Conservation (phyloP, 1,139 yeast species). For the Magnusiomyces ingens region DNA sequence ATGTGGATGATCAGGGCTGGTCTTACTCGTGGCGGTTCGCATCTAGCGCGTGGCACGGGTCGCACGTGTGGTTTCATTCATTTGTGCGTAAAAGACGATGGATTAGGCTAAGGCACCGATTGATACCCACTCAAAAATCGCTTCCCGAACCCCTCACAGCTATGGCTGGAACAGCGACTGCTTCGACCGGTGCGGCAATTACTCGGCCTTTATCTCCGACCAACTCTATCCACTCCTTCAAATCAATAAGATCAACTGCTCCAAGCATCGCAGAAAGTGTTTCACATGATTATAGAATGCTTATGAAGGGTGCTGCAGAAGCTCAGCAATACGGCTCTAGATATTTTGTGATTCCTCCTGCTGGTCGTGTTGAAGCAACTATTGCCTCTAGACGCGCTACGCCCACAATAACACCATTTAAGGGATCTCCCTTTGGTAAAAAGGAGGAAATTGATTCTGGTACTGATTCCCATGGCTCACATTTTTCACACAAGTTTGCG, state of each 20-base stretch:
- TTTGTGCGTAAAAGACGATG: slow-evolving; percentile 39
- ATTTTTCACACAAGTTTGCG: not conserved
- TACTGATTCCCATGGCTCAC: too few relatives aligned
- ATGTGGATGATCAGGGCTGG: slow-evolving; percentile 79
- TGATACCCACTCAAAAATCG: not conserved
- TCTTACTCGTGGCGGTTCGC: slow-evolving; percentile 44
- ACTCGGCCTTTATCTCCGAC: not conserved
- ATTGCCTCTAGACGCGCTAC: not conserved
- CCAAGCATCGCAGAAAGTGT: not conserved
- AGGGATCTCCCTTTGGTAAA: not conserved
- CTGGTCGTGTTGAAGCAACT: slow-evolving; percentile 9
- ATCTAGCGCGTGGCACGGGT: slow-evolving; percentile 35
- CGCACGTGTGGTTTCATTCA: slow-evolving; percentile 35
- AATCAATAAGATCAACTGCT: not conserved
- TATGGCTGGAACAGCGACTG: not conserved
- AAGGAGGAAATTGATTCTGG: too few relatives aligned
- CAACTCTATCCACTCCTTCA: not conserved
- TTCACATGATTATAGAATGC: not conserved
- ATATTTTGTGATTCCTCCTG: slow-evolving; percentile 10
- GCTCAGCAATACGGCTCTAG: slow-evolving; percentile 7
- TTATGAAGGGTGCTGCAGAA: slow-evolving; percentile 4
- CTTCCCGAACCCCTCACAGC: not conserved
- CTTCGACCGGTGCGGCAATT: not conserved
- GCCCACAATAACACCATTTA: not conserved
- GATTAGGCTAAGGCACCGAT: slow-evolving; percentile 32